A percentile compares a stretch with the other conserved stretches of the same genome.
These are phyloP conservation scores for Globomyces sp. DNA, from an alignment of 371 early-diverging fungal species.

Conservation along the genomic window DNA sequence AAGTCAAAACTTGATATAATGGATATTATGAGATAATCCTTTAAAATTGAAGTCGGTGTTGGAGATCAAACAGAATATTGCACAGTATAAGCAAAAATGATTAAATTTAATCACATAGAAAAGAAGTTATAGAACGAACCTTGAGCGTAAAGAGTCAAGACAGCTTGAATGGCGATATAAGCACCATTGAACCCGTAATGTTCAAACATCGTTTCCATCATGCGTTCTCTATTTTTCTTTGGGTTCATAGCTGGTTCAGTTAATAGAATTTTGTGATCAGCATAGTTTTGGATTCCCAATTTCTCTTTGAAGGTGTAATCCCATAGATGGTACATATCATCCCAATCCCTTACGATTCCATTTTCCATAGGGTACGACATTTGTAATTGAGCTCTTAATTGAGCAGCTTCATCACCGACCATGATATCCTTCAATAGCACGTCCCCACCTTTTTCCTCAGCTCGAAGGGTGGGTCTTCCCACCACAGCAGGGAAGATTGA, in stretches of 20 bases:
- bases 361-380: slow-evolving; percentile 98
- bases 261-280: slow-evolving; percentile 86
- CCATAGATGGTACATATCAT: slow-evolving; percentile 97
- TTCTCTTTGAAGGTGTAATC: slow-evolving; percentile 94
- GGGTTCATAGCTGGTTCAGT: slow-evolving; percentile 98
- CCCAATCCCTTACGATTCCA: slow-evolving; percentile 97
- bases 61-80: too few species aligned
- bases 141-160: slow-evolving; percentile 95
- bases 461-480: slow-evolving; percentile 95
- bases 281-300: slow-evolving; percentile 76
- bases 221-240: slow-evolving; percentile 83
- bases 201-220: slow-evolving; percentile 96
- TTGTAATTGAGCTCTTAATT: slow-evolving; percentile 80
- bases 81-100: background rate
- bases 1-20: background rate
- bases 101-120: background rate
- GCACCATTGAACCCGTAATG: slow-evolving; percentile 89
- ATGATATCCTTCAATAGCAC: slow-evolving; percentile 85
- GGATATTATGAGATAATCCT: too few species aligned
- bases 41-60: too few species aligned
- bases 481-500: slow-evolving; percentile 95
- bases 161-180: slow-evolving; percentile 96
- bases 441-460: slow-evolving; percentile 84
- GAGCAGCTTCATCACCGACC: slow-evolving; percentile 96
- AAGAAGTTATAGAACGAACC: slow-evolving; percentile 48